phyloP scores from a whole-genome alignment of 2,329 filamentous ascomycete species.

The Colletotrichum paranaense region DNA sequence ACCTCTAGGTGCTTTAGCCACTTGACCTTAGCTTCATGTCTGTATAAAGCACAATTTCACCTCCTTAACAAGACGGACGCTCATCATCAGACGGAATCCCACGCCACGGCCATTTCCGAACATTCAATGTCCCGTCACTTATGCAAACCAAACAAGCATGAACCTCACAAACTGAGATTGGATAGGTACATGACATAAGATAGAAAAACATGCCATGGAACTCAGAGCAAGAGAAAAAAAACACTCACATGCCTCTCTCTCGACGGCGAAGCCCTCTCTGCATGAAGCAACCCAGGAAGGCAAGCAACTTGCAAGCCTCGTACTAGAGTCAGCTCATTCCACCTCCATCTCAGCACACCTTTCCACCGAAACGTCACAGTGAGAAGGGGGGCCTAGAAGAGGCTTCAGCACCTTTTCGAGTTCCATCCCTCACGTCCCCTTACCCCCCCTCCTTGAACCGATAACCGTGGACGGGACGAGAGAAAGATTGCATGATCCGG shows the following conservation, averaged over 20 bases:
- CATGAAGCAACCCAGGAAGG: slow-evolving; percentile 8
- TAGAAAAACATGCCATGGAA: not conserved
- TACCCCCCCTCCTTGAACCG: not conserved
- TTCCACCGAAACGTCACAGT: not conserved
- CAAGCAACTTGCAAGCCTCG: slow-evolving; percentile 16
- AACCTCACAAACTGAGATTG: slow-evolving; percentile 16
- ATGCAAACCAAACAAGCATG: not conserved
- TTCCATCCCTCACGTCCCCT: not conserved
- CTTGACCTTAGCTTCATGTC: not conserved
- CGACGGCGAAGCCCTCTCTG: slow-evolving; percentile 4
- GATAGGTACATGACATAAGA: not conserved
- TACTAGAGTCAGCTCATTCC: slow-evolving; percentile 29
- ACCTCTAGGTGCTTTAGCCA: not conserved
- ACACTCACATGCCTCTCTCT: not conserved
- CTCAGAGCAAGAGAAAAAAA: not conserved
- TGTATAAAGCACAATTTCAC: not conserved
- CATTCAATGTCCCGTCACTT: not conserved
- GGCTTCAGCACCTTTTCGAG: not conserved
- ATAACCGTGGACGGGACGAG: not conserved
- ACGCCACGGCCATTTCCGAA: slow-evolving; percentile 32
- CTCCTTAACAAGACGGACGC: too few species aligned
- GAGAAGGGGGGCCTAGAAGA: slow-evolving; percentile 17
- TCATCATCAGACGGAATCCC: slow-evolving; percentile 8
- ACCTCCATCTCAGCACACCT: not conserved
- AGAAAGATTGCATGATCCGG: not conserved